These are phyloP conservation scores for Apiospora arundinis DNA, from an alignment of 2,329 filamentous ascomycete genomes.

Conservation along the genomic window DNA sequence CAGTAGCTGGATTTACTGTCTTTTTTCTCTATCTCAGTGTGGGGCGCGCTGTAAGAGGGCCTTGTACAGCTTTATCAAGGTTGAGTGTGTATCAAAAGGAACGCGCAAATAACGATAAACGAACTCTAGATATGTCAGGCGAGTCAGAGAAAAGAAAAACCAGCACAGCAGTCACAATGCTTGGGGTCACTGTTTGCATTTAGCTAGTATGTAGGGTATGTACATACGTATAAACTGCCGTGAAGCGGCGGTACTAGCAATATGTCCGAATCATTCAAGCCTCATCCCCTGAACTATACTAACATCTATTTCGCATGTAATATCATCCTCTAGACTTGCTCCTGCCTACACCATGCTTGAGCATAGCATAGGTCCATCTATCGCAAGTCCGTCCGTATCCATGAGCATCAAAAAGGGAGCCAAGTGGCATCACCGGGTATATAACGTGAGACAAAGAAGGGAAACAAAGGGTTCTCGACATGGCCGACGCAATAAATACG, in stretches of 20 bases:
- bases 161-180: neutral
- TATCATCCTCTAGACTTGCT: neutral
- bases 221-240: constrained; percentile 41
- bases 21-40: neutral
- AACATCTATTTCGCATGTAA: neutral
- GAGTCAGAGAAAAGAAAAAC: neutral
- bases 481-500: neutral
- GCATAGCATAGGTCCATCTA: neutral
- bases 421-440: constrained; percentile 20
- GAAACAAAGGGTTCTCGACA: neutral
- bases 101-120: neutral
- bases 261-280: neutral
- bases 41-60: neutral
- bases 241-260: constrained; percentile 31
- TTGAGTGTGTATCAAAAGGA: neutral
- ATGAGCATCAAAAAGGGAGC: constrained; percentile 10
- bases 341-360: neutral
- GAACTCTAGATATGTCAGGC: neutral
- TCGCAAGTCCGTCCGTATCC: neutral
- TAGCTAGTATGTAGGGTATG: constrained; percentile 47
- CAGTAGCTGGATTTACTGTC: neutral
- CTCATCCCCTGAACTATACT: neutral
- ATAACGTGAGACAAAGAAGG: constrained; percentile 16
- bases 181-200: neutral
- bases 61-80: neutral